These are phyloP conservation scores for Boeremia exigua DNA, from an alignment of 2,329 filamentous ascomycete species.

Conservation along the genomic window DNA sequence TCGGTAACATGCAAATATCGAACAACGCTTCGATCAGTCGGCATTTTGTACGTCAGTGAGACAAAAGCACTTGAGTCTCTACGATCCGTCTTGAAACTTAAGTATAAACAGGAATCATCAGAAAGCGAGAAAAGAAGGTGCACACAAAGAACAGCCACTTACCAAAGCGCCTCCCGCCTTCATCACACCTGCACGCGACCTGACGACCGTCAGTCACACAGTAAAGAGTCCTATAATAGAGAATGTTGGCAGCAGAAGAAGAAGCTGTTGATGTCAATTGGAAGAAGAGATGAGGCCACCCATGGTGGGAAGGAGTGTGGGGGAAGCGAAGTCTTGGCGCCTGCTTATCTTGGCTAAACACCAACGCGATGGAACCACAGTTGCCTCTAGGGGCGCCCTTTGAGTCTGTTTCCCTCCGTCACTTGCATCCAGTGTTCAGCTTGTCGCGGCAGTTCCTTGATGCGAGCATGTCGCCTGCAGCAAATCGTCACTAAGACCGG, in stretches of 20 bases:
- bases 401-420: too few relatives aligned
- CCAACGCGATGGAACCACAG: not conserved
- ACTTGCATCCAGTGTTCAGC: too few relatives aligned
- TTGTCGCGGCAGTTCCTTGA: too few relatives aligned
- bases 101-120: constrained; percentile 34
- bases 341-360: not conserved
- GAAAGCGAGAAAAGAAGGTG: not conserved
- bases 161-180: not conserved
- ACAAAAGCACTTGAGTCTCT: constrained; percentile 38
- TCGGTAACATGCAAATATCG: not conserved
- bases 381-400: not conserved
- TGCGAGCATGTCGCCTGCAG: too few relatives aligned
- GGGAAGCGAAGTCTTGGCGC: constrained; percentile 14
- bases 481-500: too few relatives aligned
- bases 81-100: constrained; percentile 48
- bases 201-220: not conserved
- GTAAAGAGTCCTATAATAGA: not conserved
- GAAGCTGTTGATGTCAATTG: not conserved
- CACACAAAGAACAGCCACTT: not conserved
- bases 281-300: constrained; percentile 1
- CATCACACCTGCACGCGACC: not conserved
- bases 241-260: not conserved
- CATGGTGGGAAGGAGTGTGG: not conserved
- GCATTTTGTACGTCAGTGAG: constrained; percentile 31
- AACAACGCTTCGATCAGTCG: not conserved